Evolutionary conservation across 495 filamentous ascomycete species (phyloP).

Genomic region (Aspergillus coremiiformis): DNA sequence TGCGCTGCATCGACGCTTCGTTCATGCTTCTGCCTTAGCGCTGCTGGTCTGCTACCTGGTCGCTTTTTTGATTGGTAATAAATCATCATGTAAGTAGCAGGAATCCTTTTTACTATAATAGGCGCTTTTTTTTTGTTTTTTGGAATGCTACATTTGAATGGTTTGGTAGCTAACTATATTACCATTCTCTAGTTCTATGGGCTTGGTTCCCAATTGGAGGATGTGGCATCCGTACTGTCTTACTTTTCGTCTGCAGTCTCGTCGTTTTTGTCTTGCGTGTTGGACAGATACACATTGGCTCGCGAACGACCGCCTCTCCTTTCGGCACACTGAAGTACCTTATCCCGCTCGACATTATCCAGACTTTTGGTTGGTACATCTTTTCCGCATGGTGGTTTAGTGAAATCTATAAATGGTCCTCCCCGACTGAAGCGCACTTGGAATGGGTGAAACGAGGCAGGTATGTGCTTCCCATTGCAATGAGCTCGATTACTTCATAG

Average conservation of each 20-base stretch:
- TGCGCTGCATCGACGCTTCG: conserved; percentile 78
- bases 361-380: conserved; percentile 64
- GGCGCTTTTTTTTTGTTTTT: too few relatives aligned
- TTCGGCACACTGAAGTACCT: conserved; percentile 53
- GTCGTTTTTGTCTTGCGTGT: conserved; percentile 77
- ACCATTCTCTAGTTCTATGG: conserved; percentile 58
- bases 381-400: conserved; percentile 76
- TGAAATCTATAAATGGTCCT: conserved; percentile 74
- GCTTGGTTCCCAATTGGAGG: conserved; percentile 75
- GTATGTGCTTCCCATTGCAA: conserved; percentile 30
- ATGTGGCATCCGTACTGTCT: conserved; percentile 61
- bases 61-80: conserved; percentile 61
- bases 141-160: not conserved
- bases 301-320: conserved; percentile 60
- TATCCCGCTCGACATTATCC: conserved; percentile 49
- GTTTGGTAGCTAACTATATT: conserved; percentile 7
- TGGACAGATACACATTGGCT: conserved; percentile 65
- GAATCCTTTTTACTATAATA: not conserved
- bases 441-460: conserved; percentile 61
- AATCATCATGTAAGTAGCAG: conserved; percentile 54
- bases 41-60: conserved; percentile 67
- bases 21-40: conserved; percentile 58
- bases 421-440: conserved; percentile 54
- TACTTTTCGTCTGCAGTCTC: conserved; percentile 61
- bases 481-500: not conserved